phyloP scores from a whole-genome alignment of 352 stramenopile species.

The Phytophthora foliorum region DNA sequence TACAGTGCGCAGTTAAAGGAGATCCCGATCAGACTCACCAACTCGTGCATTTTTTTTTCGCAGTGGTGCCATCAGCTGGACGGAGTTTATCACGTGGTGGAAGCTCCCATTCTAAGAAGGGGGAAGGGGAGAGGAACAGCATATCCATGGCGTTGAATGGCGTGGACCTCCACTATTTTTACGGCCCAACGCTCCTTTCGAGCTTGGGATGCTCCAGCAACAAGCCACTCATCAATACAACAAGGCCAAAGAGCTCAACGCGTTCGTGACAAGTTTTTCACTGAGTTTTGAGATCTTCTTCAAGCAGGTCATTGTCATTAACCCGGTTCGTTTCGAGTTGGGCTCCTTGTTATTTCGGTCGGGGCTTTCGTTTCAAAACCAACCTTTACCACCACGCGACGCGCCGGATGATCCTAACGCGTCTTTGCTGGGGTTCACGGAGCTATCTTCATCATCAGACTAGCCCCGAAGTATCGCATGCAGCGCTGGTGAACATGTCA shows the following conservation, averaged over 20 bases:
- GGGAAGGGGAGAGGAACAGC: conserved; percentile 10
- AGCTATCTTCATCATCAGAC: conserved; percentile 28
- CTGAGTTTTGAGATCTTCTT: background rate
- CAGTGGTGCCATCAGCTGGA: conserved; percentile 75
- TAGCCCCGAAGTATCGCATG: conserved; percentile 34
- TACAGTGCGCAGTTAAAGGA: background rate
- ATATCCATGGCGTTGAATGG: conserved; percentile 24
- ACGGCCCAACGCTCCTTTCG: conserved; percentile 28
- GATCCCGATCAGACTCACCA: background rate
- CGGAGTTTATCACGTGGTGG: conserved; percentile 85
- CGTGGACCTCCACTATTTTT: conserved; percentile 30
- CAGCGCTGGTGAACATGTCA: conserved; percentile 32
- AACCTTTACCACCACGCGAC: conserved; percentile 15
- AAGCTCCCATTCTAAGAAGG: conserved; percentile 67
- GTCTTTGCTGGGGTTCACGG: conserved; percentile 10
- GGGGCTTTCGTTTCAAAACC: conserved; percentile 45
- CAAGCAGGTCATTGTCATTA: conserved; percentile 2
- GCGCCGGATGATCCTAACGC: conserved; percentile 9
- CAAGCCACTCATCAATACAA: conserved; percentile 9
- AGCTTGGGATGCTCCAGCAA: conserved; percentile 7
- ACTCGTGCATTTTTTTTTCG: conserved; percentile 15
- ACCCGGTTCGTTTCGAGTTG: conserved; percentile 29
- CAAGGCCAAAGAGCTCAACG: conserved; percentile 6
- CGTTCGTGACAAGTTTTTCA: conserved; percentile 1
- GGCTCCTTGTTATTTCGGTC: conserved; percentile 29